Conservation (phyloP, 768 basidiomycete species). For the Butyriboletus loyo region DNA sequence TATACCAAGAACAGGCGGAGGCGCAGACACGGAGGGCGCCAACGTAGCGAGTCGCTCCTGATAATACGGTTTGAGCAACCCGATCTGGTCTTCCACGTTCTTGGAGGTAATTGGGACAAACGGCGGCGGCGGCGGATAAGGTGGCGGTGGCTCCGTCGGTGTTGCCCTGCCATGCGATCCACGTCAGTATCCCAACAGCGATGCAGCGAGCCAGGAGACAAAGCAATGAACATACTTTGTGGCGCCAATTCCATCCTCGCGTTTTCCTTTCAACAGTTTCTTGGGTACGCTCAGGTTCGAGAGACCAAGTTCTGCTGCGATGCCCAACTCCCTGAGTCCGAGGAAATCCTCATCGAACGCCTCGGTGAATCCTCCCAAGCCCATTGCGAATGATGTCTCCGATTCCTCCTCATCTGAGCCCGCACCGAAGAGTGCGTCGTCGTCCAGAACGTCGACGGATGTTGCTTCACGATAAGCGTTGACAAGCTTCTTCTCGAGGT, state of each 20-base stretch:
- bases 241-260: slow-evolving; percentile 36
- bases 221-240: slow-evolving; percentile 45
- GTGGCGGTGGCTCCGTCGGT: slow-evolving; percentile 72
- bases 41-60: slow-evolving; percentile 50
- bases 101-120: slow-evolving; percentile 68
- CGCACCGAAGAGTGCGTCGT: slow-evolving; percentile 45
- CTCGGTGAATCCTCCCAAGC: slow-evolving; percentile 75
- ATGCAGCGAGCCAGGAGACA: not conserved
- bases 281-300: slow-evolving; percentile 77
- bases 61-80: slow-evolving; percentile 78
- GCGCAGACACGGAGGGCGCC: slow-evolving; percentile 27
- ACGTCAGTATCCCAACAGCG: not conserved
- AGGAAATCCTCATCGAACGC: slow-evolving; percentile 91
- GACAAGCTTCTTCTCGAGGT: slow-evolving; percentile 84
- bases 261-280: slow-evolving; percentile 68
- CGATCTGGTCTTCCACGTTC: slow-evolving; percentile 77
- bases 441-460: slow-evolving; percentile 44
- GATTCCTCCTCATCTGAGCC: slow-evolving; percentile 61
- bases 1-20: slow-evolving; percentile 15
- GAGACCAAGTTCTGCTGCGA: slow-evolving; percentile 81
- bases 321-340: slow-evolving; percentile 82
- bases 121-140: slow-evolving; percentile 81
- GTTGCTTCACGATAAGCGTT: slow-evolving; percentile 76
- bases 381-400: slow-evolving; percentile 68
- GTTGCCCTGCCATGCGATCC: slow-evolving; percentile 43